Evolutionary conservation across 805 yeast genomes (phyloP).

Genomic region (Saccharomycopsis synnaedendra): DNA sequence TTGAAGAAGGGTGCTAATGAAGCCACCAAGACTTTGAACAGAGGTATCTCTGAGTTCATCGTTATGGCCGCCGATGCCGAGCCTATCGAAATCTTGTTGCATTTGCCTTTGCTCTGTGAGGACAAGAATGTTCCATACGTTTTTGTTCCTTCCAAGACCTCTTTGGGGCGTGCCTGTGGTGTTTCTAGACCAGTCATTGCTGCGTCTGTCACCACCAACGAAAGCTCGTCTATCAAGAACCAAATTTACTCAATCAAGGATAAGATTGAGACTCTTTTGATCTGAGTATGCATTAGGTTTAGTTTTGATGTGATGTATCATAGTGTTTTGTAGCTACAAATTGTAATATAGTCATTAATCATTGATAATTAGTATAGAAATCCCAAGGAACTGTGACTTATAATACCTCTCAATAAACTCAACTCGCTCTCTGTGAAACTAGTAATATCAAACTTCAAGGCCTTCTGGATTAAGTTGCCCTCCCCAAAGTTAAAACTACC

Average conservation of each 20-base stretch:
- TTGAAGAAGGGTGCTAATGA: slow-evolving; percentile 99
- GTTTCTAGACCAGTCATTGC: slow-evolving; percentile 99
- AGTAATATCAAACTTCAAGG: no score
- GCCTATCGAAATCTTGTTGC: slow-evolving; percentile 96
- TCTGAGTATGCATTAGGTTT: slow-evolving; percentile 30
- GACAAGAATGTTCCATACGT: slow-evolving; percentile 99
- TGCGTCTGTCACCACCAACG: slow-evolving; percentile 96
- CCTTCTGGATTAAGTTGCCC: no score
- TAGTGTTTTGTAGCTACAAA: no score
- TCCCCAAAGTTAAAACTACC: no score
- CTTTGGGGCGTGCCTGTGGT: slow-evolving; percentile 99
- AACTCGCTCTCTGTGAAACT: no score
- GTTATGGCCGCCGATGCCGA: slow-evolving; percentile 99
- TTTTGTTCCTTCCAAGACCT: slow-evolving; percentile 96
- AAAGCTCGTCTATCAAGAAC: slow-evolving; percentile 93
- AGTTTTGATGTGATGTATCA: no score
- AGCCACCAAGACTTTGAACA: slow-evolving; percentile 97
- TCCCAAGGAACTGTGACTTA: no score
- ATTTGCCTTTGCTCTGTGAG: slow-evolving; percentile 94
- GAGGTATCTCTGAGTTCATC: slow-evolving; percentile 98
- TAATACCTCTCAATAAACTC: no score
- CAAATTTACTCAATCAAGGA: slow-evolving; percentile 97
- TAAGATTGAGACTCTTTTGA: slow-evolving; percentile 95
- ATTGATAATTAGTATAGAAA: no score
- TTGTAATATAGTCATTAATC: no score